Base-by-base conservation (phyloP, 495 filamentous ascomycete genomes). In the Friedmanniomyces simplex region DNA sequence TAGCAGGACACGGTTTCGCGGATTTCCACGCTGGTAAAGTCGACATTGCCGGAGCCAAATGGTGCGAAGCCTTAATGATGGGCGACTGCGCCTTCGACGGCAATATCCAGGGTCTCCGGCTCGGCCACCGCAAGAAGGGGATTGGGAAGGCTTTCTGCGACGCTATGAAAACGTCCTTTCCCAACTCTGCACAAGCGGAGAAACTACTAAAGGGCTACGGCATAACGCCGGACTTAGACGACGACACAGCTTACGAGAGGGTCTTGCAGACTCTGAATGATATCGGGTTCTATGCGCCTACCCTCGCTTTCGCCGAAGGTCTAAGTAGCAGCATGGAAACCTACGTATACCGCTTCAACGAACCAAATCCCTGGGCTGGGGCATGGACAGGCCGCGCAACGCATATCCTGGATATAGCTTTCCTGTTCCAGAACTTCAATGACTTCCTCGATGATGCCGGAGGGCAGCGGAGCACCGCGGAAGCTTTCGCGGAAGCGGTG, bases 331-430 rank as follows among this genome's bases (percentile, higher is more conserved):
- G 39, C 2, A 43, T 55, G 45, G 18, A 55, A 24, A 60, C 72
- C 16, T 73, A 73, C 53, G 67, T 75, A 8, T 77, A 77, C 64
- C 69, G 77, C 37, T 77, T 78, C 67, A 75, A 77, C 52, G 72
- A 74, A 41, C 66, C 66, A 0, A 77, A 77, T 58, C 75, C 75
- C 0, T 79, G 74, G 72, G 70, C 76, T 12, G 75, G 75, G 1
- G 62, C 64, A 5, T 76, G 68, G 66, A 73, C 76, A 54, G 72
- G 71, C 6, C 57, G 54, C 16, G 59, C 70, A 12, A 70, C 60
- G 5, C 76, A 79, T 55, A 68, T 77, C 47, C 68, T 79, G 0
- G 76, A 77, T 41, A 57, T 73, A 14, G 69, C 70, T 1, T 77
- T 71, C 49, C 61, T 77, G 14, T 77, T 75, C 63, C 72, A 77